A percentile compares a stretch with the other conserved stretches of the same genome.
Evolutionary conservation across 257 asterid species (phyloP).

Genomic region (Anisodus acutangulus): DNA sequence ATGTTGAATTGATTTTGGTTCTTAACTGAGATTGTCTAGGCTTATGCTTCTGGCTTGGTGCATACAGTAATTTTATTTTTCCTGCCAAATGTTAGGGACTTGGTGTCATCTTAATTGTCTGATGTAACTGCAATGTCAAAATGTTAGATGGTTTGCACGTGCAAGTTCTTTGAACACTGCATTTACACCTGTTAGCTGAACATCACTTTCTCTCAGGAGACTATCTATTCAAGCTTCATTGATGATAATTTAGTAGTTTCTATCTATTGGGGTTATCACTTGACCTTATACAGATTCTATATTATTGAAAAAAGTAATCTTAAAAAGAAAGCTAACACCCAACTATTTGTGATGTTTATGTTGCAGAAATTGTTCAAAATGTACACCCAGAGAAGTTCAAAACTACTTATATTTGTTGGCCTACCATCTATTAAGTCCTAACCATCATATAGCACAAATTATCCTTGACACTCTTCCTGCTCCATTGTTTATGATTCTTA

Average conservation of each 20-base stretch:
- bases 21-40: background rate
- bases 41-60: background rate
- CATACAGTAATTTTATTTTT: conserved; percentile 4
- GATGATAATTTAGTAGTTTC: background rate
- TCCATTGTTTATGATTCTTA: background rate
- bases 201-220: background rate
- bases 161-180: conserved; percentile 25
- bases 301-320: background rate
- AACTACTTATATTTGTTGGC: conserved; percentile 42
- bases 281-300: background rate
- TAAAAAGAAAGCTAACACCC: background rate
- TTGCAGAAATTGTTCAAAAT: conserved; percentile 20
- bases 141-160: conserved; percentile 28
- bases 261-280: background rate
- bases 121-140: conserved; percentile 32
- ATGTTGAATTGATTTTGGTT: background rate
- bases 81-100: conserved; percentile 22
- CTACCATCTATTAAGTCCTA: conserved; percentile 40
- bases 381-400: conserved; percentile 28
- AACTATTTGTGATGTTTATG: background rate
- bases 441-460: background rate
- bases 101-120: background rate
- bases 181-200: conserved; percentile 30
- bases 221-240: background rate
- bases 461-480: background rate